These are phyloP conservation scores for Amanita brunnescens DNA, from an alignment of 768 basidiomycete genomes.

Conservation along the genomic window DNA sequence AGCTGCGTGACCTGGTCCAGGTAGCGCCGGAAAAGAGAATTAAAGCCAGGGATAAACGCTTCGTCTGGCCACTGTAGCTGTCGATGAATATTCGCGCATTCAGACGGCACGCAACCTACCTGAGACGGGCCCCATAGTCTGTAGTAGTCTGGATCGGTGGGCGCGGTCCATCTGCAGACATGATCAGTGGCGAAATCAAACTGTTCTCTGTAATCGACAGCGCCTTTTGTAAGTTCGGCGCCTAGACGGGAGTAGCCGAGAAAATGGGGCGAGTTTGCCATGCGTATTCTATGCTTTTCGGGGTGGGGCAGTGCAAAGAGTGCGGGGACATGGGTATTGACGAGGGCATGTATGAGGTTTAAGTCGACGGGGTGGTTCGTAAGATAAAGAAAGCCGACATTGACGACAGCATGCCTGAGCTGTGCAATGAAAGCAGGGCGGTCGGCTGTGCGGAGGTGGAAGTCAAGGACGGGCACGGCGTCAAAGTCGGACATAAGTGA, in stretches of 20 bases:
- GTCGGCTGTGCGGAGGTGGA: constrained; percentile 32
- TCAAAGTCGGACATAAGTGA: constrained; percentile 38
- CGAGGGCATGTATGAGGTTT: constrained; percentile 38
- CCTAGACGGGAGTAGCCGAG: constrained; percentile 70
- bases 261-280: constrained; percentile 73
- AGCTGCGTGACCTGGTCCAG: constrained; percentile 51
- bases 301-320: constrained; percentile 65
- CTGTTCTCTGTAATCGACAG: constrained; percentile 68
- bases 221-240: constrained; percentile 66
- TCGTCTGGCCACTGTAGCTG: constrained; percentile 68
- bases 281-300: constrained; percentile 55
- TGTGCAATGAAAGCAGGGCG: constrained; percentile 51
- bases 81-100: not conserved
- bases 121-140: constrained; percentile 70
- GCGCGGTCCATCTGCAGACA: constrained; percentile 47
- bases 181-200: constrained; percentile 72
- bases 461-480: constrained; percentile 65
- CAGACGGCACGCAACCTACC: constrained; percentile 30
- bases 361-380: constrained; percentile 50
- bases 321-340: constrained; percentile 47
- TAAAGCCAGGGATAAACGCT: constrained; percentile 62
- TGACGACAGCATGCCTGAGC: constrained; percentile 63
- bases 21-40: constrained; percentile 45
- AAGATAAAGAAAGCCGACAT: constrained; percentile 79
- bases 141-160: constrained; percentile 50